phyloP scores from a whole-genome alignment of 768 basidiomycete genomes.

The Boletus pseudo-olivaceus region DNA sequence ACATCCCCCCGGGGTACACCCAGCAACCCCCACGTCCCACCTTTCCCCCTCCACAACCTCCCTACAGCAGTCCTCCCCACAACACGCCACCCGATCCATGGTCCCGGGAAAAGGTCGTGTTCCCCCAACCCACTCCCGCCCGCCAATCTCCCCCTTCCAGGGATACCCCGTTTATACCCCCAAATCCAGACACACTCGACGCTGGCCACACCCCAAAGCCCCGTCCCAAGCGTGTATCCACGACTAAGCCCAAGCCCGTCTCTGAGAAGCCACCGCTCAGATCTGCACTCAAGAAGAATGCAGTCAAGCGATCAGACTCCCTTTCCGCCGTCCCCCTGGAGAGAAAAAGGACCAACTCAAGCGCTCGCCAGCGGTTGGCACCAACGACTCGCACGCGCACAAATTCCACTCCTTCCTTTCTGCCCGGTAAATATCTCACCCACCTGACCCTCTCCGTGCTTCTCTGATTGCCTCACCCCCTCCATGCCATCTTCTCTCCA shows the following conservation, averaged over 20 bases:
- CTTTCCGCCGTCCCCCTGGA: slow-evolving; percentile 27
- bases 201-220: slow-evolving; percentile 26
- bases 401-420: slow-evolving; percentile 34
- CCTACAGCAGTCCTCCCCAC: slow-evolving; percentile 31
- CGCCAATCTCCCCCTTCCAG: slow-evolving; percentile 20
- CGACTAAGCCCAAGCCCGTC: slow-evolving; percentile 21
- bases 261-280: slow-evolving; percentile 42
- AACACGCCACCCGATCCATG: slow-evolving; percentile 31
- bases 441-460: slow-evolving; percentile 4
- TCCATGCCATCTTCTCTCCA: slow-evolving; percentile 31
- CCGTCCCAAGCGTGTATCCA: slow-evolving; percentile 35
- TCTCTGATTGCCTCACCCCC: slow-evolving; percentile 22
- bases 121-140: slow-evolving; percentile 23
- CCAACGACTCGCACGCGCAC: slow-evolving; percentile 35
- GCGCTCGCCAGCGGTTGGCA: slow-evolving; percentile 28
- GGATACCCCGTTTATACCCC: slow-evolving; percentile 24
- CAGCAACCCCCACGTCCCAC: slow-evolving; percentile 19
- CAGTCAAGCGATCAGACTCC: slow-evolving; percentile 24
- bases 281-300: slow-evolving; percentile 56
- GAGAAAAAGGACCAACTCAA: slow-evolving; percentile 44
- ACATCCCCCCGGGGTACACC: slow-evolving; percentile 30
- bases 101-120: slow-evolving; percentile 33
- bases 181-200: slow-evolving; percentile 19
- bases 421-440: slow-evolving; percentile 23
- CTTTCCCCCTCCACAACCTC: slow-evolving; percentile 6